Evolutionary conservation across 495 filamentous ascomycete species (phyloP).

Genomic region (Chaetomidium leptoderma): DNA sequence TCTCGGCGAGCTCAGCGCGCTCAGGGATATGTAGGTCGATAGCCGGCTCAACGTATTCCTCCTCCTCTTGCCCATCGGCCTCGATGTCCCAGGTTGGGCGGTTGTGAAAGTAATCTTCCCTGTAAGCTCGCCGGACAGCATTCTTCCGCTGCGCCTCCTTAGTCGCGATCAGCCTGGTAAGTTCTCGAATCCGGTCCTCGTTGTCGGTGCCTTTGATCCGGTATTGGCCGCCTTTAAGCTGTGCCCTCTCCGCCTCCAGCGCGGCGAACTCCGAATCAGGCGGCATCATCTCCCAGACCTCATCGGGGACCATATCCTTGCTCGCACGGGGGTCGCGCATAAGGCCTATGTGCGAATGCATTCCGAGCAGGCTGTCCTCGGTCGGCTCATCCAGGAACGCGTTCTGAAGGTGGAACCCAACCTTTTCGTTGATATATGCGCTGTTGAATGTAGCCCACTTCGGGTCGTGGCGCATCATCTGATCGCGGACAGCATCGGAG

Average conservation of each 20-base stretch:
- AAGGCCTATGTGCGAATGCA: conserved; percentile 26
- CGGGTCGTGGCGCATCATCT: conserved; percentile 28
- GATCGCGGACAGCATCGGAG: conserved; percentile 11
- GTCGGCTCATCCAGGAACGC: conserved; percentile 20
- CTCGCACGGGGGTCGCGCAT: no score
- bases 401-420: no score
- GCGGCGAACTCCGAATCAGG: conserved; percentile 23
- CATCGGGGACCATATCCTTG: conserved; percentile 23
- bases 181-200: conserved; percentile 15
- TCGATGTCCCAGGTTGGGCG: no score
- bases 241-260: conserved; percentile 21
- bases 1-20: background rate
- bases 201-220: conserved; percentile 17
- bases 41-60: background rate
- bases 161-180: conserved; percentile 14
- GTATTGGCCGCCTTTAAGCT: conserved; percentile 25
- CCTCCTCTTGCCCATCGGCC: conserved; percentile 21
- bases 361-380: conserved; percentile 17
- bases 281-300: conserved; percentile 21
- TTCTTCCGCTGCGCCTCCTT: conserved; percentile 18
- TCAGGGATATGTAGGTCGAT: background rate
- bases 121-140: conserved; percentile 18
- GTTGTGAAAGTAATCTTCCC: conserved; percentile 27
- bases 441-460: conserved; percentile 16
- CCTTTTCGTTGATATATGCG: conserved; percentile 1